A percentile compares a stretch with the other conserved stretches of the same genome.
phyloP scores from a whole-genome alignment of 192 early-diverging fungal genomes.

The Coemansia sp. region DNA sequence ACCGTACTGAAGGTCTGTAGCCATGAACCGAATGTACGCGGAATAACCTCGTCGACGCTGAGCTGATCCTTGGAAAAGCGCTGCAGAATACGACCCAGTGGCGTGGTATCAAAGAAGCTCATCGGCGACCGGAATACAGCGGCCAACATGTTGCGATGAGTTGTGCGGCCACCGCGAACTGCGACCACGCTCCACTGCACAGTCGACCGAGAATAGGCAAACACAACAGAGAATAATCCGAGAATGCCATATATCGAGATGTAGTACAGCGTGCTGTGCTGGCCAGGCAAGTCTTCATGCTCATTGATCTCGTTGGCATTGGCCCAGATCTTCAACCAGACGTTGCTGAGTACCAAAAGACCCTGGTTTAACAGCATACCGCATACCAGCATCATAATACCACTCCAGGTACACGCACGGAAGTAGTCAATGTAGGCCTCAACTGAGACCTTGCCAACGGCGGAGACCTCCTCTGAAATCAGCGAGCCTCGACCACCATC shows the following conservation, averaged over 20 bases:
- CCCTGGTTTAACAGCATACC: slow-evolving; percentile 63
- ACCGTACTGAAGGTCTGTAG: slow-evolving; percentile 48
- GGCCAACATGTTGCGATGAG: slow-evolving; percentile 81
- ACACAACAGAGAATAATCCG: slow-evolving; percentile 69
- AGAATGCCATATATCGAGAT: slow-evolving; percentile 77
- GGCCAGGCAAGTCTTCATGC: neutral
- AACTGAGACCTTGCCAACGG: slow-evolving; percentile 76
- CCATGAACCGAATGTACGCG: slow-evolving; percentile 62
- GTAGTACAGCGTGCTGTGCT: slow-evolving; percentile 61
- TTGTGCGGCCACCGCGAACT: slow-evolving; percentile 75
- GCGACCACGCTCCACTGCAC: slow-evolving; percentile 82
- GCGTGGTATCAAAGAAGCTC: slow-evolving; percentile 73
- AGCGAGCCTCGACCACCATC: slow-evolving; percentile 39
- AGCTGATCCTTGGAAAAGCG: slow-evolving; percentile 89
- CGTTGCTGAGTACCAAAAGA: slow-evolving; percentile 60
- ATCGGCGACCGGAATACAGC: slow-evolving; percentile 71
- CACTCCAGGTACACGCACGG: slow-evolving; percentile 66
- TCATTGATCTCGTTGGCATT: slow-evolving; percentile 59
- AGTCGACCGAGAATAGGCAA: slow-evolving; percentile 71
- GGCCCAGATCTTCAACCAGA: slow-evolving; percentile 76
- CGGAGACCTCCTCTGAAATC: slow-evolving; percentile 77
- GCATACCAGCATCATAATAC: slow-evolving; percentile 62
- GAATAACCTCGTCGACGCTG: slow-evolving; percentile 77
- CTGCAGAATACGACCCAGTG: slow-evolving; percentile 85
- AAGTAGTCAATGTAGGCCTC: slow-evolving; percentile 80